These are phyloP conservation scores for Fusarium austroafricanum DNA, from an alignment of 2,329 filamentous ascomycete genomes.

Conservation along the genomic window DNA sequence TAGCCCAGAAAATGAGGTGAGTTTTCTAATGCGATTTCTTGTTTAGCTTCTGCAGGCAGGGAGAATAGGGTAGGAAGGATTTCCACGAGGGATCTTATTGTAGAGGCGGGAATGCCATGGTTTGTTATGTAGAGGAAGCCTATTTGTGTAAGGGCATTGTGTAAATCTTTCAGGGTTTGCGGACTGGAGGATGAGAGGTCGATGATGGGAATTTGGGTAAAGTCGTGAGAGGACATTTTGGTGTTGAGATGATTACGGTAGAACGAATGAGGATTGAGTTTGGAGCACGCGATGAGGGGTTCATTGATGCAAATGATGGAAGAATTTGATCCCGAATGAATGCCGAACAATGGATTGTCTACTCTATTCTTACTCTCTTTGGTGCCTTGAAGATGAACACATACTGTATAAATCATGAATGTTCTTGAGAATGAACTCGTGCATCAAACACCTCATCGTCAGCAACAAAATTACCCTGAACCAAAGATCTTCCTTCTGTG, in stretches of 20 bases:
- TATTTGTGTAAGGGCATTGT: slow-evolving; percentile 60
- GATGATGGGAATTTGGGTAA: slow-evolving; percentile 60
- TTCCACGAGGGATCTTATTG: slow-evolving; percentile 52
- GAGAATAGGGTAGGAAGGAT: slow-evolving; percentile 59
- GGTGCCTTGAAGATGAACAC: too few species aligned
- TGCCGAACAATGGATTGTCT: not conserved
- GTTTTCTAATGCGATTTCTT: slow-evolving; percentile 57
- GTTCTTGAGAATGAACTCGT: too few species aligned
- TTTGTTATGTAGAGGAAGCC: slow-evolving; percentile 66
- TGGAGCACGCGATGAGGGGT: slow-evolving; percentile 1
- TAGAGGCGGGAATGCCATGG: slow-evolving; percentile 56
- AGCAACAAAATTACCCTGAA: not conserved
- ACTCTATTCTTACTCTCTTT: not conserved
- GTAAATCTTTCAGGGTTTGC: slow-evolving; percentile 57
- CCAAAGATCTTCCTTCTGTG: too few species aligned
- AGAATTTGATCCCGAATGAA: not conserved
- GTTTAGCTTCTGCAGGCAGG: slow-evolving; percentile 53
- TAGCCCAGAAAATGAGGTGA: slow-evolving; percentile 72
- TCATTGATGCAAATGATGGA: not conserved
- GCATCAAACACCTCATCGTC: too few species aligned
- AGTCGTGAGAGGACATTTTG: slow-evolving; percentile 35
- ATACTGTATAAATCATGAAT: too few species aligned
- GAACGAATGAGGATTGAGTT: not conserved
- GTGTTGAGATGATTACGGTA: not conserved
- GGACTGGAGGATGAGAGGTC: slow-evolving; percentile 59